Percentiles rank a stretch among this genome's conserved stretches.
Conservation (phyloP, 257 asterid genomes). For the Osmanthus fragrans region DNA sequence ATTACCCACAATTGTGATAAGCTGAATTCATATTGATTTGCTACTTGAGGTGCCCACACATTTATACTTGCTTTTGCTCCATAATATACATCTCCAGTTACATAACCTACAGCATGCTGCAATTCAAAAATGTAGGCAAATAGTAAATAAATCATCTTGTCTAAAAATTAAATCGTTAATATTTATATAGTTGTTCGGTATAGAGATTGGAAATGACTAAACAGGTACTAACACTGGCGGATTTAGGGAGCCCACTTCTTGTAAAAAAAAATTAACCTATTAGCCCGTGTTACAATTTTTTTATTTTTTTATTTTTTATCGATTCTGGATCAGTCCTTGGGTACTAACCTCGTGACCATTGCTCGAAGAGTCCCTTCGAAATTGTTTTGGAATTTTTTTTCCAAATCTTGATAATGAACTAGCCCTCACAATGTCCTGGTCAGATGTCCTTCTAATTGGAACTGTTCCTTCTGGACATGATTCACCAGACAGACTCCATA, state of each 20-base stretch:
- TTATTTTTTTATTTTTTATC: too few relatives aligned
- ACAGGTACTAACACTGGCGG: not conserved
- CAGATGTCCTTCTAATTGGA: constrained; percentile 78
- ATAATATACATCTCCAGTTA: constrained; percentile 68
- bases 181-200: too few relatives aligned
- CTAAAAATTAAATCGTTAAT: not conserved
- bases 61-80: constrained; percentile 92
- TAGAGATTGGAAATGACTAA: not conserved
- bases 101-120: constrained; percentile 97
- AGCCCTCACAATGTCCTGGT: constrained; percentile 66
- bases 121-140: not conserved
- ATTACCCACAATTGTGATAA: constrained; percentile 89
- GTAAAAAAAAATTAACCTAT: too few relatives aligned
- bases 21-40: constrained; percentile 74
- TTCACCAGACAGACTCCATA: constrained; percentile 73
- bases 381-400: constrained; percentile 41
- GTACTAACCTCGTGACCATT: constrained; percentile 76
- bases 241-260: too few relatives aligned
- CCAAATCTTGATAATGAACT: constrained; percentile 54
- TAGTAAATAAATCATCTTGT: not conserved
- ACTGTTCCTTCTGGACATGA: constrained; percentile 78
- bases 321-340: too few relatives aligned
- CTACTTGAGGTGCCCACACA: constrained; percentile 83
- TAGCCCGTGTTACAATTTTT: too few relatives aligned
- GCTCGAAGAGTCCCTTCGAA: constrained; percentile 66